Percentiles rank a stretch among this genome's conserved stretches.
Conservation (phyloP, 2,329 filamentous ascomycete species). For the Pseudocercospora crystallina region DNA sequence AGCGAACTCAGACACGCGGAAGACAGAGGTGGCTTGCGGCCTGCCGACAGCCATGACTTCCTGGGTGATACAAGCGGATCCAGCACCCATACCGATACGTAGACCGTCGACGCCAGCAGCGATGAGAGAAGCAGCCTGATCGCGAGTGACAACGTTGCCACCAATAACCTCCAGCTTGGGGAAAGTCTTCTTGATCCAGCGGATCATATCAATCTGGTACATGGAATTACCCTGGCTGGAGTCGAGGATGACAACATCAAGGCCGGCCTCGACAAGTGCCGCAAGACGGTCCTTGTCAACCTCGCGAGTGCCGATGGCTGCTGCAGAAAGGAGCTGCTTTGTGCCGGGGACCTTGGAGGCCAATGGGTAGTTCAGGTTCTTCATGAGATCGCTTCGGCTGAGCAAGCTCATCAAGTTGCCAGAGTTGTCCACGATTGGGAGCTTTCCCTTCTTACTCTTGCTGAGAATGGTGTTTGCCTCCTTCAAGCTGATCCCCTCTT, state of each 20-base stretch:
- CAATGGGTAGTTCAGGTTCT: constrained; percentile 95
- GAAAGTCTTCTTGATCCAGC: constrained; percentile 86
- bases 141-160: constrained; percentile 96
- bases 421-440: constrained; percentile 51
- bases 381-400: constrained; percentile 92
- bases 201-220: constrained; percentile 98
- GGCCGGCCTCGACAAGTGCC: constrained; percentile 87
- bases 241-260: constrained; percentile 94
- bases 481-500: constrained; percentile 73
- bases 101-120: constrained; percentile 93
- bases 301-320: constrained; percentile 90
- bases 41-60: constrained; percentile 99
- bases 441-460: constrained; percentile 88
- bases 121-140: constrained; percentile 90
- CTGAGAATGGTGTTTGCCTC: constrained; percentile 93
- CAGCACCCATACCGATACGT: constrained; percentile 97
- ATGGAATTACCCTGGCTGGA: constrained; percentile 97
- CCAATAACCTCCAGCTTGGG: constrained; percentile 90
- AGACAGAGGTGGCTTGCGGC: constrained; percentile 90
- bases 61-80: constrained; percentile 97
- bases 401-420: constrained; percentile 72
- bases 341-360: constrained; percentile 95
- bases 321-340: constrained; percentile 95
- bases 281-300: constrained; percentile 85
- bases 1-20: constrained; percentile 85